Conservation (phyloP, 176 grass and related monocot species). For the Eremochloa ophiuroides region DNA sequence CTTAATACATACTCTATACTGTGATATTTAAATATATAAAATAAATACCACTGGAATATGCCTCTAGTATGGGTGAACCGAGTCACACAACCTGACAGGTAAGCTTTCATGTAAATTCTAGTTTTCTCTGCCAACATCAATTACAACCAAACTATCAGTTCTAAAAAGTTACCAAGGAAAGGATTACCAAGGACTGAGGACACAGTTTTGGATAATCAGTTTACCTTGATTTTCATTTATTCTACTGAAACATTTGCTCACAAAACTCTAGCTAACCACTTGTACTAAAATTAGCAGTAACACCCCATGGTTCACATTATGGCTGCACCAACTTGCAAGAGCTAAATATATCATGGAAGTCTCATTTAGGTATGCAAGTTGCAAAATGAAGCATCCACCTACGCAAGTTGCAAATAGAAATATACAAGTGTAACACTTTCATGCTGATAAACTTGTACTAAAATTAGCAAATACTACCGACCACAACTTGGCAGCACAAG, state of each 20-base stretch:
- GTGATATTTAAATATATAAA: conserved; percentile 3
- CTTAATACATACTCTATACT: conserved; percentile 27
- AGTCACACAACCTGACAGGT: conserved; percentile 19
- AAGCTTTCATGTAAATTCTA: conserved; percentile 21
- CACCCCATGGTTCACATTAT: neutral
- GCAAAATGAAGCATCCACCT: neutral
- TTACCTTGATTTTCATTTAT: neutral
- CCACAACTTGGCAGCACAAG: neutral
- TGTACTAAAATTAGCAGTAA: neutral
- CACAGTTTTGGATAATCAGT: conserved; percentile 16
- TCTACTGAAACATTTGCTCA: conserved; percentile 11
- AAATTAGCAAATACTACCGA: neutral
- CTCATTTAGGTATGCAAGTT: conserved; percentile 15
- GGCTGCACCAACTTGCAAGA: neutral
- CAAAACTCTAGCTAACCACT: neutral
- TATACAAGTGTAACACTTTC: neutral
- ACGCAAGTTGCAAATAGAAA: conserved; percentile 23
- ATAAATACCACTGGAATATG: conserved; percentile 25
- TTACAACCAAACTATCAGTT: neutral
- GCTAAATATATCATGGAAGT: conserved; percentile 12
- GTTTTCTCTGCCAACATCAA: neutral
- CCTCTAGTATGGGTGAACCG: neutral
- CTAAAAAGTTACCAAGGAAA: neutral
- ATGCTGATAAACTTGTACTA: neutral
- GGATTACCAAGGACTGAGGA: conserved; percentile 8